A percentile compares a stretch with the other conserved stretches of the same genome.
Conservation (phyloP, 2,329 filamentous ascomycete species). For the Xylogone sp. region DNA sequence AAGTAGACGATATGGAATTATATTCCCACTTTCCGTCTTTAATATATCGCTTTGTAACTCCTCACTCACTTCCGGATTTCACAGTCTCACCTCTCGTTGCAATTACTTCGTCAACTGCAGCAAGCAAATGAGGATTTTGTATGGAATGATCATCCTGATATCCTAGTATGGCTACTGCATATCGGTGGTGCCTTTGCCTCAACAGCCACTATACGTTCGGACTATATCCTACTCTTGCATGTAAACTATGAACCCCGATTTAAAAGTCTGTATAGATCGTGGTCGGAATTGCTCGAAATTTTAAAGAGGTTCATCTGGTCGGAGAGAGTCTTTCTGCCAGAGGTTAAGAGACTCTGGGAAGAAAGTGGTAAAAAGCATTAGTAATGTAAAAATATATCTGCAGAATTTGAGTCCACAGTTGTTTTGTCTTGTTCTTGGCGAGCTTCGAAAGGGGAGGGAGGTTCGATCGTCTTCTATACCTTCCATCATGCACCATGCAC, state of each 20-base stretch:
- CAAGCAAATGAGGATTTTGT: conserved; percentile 20
- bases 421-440: neutral
- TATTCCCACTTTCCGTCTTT: conserved; percentile 1
- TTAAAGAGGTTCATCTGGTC: conserved; percentile 37
- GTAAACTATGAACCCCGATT: conserved; percentile 15
- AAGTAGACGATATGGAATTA: conserved; percentile 15
- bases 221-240: conserved; percentile 24
- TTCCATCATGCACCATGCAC: no score
- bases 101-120: conserved; percentile 31
- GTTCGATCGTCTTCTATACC: neutral
- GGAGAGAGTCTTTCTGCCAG: conserved; percentile 29
- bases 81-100: conserved; percentile 28
- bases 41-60: conserved; percentile 8
- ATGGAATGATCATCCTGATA: conserved; percentile 29
- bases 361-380: conserved; percentile 12
- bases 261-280: conserved; percentile 23
- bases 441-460: neutral
- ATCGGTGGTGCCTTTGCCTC: conserved; percentile 36
- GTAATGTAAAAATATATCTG: neutral
- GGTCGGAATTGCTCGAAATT: conserved; percentile 26
- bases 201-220: conserved; percentile 21
- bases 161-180: conserved; percentile 34
- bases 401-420: neutral
- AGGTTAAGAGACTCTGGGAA: conserved; percentile 30
- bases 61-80: neutral